A percentile compares a stretch with the other conserved stretches of the same genome.
Conservation (phyloP, 768 basidiomycete genomes). For the Russula lepida region DNA sequence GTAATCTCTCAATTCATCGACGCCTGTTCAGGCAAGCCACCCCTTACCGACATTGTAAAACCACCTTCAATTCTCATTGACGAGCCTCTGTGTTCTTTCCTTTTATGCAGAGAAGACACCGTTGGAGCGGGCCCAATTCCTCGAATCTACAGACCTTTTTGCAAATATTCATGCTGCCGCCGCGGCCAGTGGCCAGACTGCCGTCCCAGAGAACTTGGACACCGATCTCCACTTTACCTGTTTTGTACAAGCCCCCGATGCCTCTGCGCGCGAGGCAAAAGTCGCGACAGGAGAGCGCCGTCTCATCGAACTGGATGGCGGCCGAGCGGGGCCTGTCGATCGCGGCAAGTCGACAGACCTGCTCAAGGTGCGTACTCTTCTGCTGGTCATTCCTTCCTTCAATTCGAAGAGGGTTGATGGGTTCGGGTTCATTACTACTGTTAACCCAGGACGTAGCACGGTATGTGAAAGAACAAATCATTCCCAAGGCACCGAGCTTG, state of each 20-base stretch:
- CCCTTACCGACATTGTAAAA: neutral
- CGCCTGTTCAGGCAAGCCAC: slow-evolving; percentile 44
- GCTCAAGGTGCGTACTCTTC: slow-evolving; percentile 37
- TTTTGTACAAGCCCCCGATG: slow-evolving; percentile 63
- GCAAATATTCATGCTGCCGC: slow-evolving; percentile 66
- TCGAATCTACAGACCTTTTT: slow-evolving; percentile 72
- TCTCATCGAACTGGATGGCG: slow-evolving; percentile 80
- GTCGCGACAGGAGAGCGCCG: slow-evolving; percentile 28
- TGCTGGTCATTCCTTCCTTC: neutral
- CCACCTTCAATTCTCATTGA: neutral
- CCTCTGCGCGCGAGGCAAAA: slow-evolving; percentile 28
- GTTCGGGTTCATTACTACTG: too few relatives aligned
- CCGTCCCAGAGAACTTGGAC: slow-evolving; percentile 50
- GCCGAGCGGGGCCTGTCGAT: slow-evolving; percentile 71
- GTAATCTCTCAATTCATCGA: slow-evolving; percentile 61
- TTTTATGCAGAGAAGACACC: slow-evolving; percentile 53
- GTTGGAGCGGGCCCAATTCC: slow-evolving; percentile 60
- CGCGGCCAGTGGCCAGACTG: slow-evolving; percentile 61
- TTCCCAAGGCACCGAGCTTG: slow-evolving; percentile 44
- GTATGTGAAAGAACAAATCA: slow-evolving; percentile 51
- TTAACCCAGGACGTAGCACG: slow-evolving; percentile 56
- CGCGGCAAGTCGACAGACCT: slow-evolving; percentile 55
- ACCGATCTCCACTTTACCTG: slow-evolving; percentile 83
- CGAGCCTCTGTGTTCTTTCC: neutral
- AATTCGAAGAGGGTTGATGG: neutral